Base-by-base conservation (phyloP, 1,284 basidiomycete species). In the Austroboletus novae-zelandiae region DNA sequence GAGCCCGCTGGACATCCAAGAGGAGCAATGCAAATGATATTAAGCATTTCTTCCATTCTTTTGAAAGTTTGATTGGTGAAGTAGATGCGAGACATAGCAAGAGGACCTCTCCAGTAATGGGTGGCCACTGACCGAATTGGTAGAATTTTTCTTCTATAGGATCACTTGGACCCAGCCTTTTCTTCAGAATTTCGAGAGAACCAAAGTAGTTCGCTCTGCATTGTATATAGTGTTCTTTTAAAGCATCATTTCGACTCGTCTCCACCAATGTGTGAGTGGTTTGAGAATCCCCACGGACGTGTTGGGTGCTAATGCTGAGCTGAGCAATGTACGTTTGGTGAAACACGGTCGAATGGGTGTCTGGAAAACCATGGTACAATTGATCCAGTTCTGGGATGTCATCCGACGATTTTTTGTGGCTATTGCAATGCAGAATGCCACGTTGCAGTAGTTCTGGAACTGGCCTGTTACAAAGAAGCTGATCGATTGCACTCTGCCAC, bases 1-100 rank as follows among this genome's bases (percentile, higher is more conserved):
- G 37, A 40, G 37, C 15, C 9, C 17, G 66, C 44, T 75, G 75
- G 30, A 65, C 60, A 9, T 40, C 47, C 4, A 74, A 47, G 29
- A 71, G 35, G 1, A 56, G 46, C 30, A 58, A 47, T 2, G 69
- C 72, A 15, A 71, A 55, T 5, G 31, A 14, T 1, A 54, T 51
- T 2, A 76, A 45, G 18, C 40, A 48, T 0, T 45, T n/a, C 25
- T 50, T 47, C 74, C 72, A 75, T 13, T 45, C 31, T 0, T 37
- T 20, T 2, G 54, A 35, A 10, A 59, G 46, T 25, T 17, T 8
- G 17, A 29, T 37, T 1, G 5, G 23, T 3, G 43, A 53, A 2
- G 44, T 50, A 27, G 57, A 59, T 8, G 62, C 55, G 31, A 68
- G 48, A 9, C 44, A 47, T 9, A 53, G 40, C 2, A 74, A 55